A percentile compares a stretch with the other conserved stretches of the same genome.
Conservation (phyloP, 1,284 basidiomycete species). For the Cystobasidium sp. region DNA sequence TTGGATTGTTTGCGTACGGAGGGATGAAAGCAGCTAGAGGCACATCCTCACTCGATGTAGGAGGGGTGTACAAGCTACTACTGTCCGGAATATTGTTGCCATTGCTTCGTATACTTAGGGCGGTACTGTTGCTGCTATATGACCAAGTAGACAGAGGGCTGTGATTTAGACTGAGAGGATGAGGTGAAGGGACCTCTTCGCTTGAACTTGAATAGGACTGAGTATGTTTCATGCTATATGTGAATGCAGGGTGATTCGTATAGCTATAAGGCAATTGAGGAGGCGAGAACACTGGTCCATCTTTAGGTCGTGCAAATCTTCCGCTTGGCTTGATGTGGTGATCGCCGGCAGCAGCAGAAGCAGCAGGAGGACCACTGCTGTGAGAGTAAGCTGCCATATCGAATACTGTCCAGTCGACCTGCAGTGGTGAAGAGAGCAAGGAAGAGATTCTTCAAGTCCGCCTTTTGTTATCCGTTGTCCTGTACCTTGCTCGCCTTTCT, state of each 20-base stretch:
- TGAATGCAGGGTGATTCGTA: not conserved
- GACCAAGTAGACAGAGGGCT: not conserved
- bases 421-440: too few species aligned
- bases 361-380: not conserved
- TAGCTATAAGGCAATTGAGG: not conserved
- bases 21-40: too few species aligned
- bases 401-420: too few species aligned
- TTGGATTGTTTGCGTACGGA: too few species aligned
- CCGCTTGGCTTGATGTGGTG: conserved; percentile 10
- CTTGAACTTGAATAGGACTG: not conserved
- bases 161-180: too few species aligned
- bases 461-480: too few species aligned
- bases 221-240: not conserved
- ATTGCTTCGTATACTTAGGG: not conserved
- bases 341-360: not conserved
- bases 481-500: too few species aligned
- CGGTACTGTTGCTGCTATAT: not conserved
- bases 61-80: too few species aligned
- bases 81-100: not conserved
- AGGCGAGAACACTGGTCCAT: not conserved
- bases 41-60: too few species aligned
- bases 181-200: not conserved
- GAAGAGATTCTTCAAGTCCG: too few species aligned
- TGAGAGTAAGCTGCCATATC: not conserved
- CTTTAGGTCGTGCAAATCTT: conserved; percentile 8